phyloP scores from a whole-genome alignment of 495 filamentous ascomycete species.

The Acidiella bohemica region DNA sequence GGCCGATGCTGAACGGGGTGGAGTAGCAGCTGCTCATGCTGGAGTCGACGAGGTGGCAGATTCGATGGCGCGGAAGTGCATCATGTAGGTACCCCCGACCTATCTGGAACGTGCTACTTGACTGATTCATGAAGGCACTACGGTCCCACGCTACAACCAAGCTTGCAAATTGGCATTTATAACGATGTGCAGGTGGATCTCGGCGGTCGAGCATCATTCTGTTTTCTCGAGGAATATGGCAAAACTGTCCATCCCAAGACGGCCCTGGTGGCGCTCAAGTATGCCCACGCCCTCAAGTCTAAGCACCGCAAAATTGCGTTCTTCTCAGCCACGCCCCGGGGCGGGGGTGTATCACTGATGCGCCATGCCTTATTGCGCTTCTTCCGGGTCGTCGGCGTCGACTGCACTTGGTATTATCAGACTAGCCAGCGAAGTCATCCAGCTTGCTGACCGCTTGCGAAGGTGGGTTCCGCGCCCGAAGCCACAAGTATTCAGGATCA shows the following conservation, averaged over 20 bases:
- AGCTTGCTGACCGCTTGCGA: neutral
- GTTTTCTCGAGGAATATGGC: slow-evolving; percentile 32
- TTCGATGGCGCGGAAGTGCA: slow-evolving; percentile 70
- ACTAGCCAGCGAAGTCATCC: neutral
- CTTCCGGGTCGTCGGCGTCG: slow-evolving; percentile 48
- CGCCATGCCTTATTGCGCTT: slow-evolving; percentile 70
- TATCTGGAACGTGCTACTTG: slow-evolving; percentile 1
- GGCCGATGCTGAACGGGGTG: slow-evolving; percentile 5
- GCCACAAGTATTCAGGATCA: slow-evolving; percentile 71
- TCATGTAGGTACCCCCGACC: slow-evolving; percentile 37
- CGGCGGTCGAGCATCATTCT: slow-evolving; percentile 46
- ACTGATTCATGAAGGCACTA: slow-evolving; percentile 45
- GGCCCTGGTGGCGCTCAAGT: neutral
- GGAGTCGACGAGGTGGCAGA: slow-evolving; percentile 74
- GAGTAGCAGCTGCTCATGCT: neutral
- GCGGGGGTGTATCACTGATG: slow-evolving; percentile 80
- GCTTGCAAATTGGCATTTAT: slow-evolving; percentile 56
- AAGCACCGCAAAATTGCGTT: slow-evolving; percentile 44
- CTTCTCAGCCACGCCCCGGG: slow-evolving; percentile 75
- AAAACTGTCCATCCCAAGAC: neutral
- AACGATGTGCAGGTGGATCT: slow-evolving; percentile 65
- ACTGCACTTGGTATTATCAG: slow-evolving; percentile 68
- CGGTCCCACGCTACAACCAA: slow-evolving; percentile 57
- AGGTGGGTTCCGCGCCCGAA: slow-evolving; percentile 59
- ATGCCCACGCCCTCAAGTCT: neutral